phyloP scores from a whole-genome alignment of 768 basidiomycete genomes.

The Stropharia rugosoannulata region DNA sequence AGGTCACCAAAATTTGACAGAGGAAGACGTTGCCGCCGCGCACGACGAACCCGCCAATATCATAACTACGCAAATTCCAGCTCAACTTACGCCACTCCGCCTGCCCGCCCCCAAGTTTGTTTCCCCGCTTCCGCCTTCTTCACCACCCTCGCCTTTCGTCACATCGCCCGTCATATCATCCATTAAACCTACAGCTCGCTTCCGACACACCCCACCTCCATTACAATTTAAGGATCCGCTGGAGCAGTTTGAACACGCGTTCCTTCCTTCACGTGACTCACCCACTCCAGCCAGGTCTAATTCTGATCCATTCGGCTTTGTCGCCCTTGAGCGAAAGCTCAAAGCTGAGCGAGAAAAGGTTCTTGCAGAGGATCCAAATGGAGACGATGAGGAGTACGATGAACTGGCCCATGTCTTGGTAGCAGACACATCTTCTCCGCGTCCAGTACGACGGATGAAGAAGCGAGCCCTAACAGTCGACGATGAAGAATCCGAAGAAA shows the following conservation, averaged over 20 bases:
- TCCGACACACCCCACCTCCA: conserved; percentile 9
- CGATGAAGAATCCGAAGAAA: background rate
- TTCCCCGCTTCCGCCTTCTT: conserved; percentile 36
- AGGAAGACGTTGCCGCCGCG: background rate
- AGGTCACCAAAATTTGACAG: conserved; percentile 6
- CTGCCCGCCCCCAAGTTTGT: conserved; percentile 11
- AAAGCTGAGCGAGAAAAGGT: conserved; percentile 37
- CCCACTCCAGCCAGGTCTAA: conserved; percentile 13
- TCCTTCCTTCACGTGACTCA: conserved; percentile 12
- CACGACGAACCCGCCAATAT: conserved; percentile 7
- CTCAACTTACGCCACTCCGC: conserved; percentile 1
- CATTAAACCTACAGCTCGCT: background rate
- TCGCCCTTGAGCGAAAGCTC: conserved; percentile 51
- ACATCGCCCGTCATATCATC: conserved; percentile 7
- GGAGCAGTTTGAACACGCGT: conserved; percentile 20
- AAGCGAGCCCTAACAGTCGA: conserved; percentile 13
- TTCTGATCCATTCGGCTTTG: conserved; percentile 60
- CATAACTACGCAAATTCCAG: conserved; percentile 4
- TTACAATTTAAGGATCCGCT: conserved; percentile 17
- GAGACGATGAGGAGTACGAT: conserved; percentile 17
- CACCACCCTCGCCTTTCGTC: conserved; percentile 26
- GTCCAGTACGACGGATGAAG: conserved; percentile 21
- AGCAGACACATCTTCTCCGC: conserved; percentile 29
- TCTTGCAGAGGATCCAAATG: conserved; percentile 4
- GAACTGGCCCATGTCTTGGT: conserved; percentile 22